Percentiles rank a stretch among this genome's conserved stretches.
Conservation (phyloP, 1,139 yeast species). For the Kazachstania sp. region DNA sequence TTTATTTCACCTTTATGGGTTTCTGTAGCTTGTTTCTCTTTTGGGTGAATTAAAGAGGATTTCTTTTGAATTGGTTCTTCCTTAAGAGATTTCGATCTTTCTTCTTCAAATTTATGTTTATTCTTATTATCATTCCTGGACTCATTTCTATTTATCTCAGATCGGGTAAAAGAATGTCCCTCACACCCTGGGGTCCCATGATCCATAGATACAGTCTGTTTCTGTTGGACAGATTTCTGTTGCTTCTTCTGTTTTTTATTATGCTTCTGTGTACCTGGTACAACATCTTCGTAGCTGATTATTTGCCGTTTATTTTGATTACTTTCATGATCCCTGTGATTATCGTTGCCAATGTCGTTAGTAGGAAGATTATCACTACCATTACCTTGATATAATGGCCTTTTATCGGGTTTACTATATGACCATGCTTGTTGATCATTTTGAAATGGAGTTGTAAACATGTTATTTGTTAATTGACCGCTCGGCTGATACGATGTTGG, state of each 20-base stretch:
- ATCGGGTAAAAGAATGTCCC: too few species aligned
- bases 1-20: not conserved
- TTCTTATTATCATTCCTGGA: too few species aligned
- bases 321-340: not conserved
- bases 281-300: constrained; percentile 7
- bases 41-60: too few species aligned
- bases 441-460: not conserved
- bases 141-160: too few species aligned
- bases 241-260: not conserved
- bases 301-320: not conserved
- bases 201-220: not conserved
- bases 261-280: not conserved
- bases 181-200: too few species aligned
- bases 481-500: not conserved
- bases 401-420: not conserved
- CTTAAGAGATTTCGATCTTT: too few species aligned
- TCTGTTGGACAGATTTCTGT: not conserved
- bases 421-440: not conserved
- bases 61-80: too few species aligned
- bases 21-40: too few species aligned
- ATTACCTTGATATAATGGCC: not conserved
- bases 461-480: not conserved
- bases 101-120: too few species aligned
- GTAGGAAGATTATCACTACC: not conserved
- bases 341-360: not conserved